These are phyloP conservation scores for Imleria badia DNA, from an alignment of 768 basidiomycete species.

Conservation along the genomic window DNA sequence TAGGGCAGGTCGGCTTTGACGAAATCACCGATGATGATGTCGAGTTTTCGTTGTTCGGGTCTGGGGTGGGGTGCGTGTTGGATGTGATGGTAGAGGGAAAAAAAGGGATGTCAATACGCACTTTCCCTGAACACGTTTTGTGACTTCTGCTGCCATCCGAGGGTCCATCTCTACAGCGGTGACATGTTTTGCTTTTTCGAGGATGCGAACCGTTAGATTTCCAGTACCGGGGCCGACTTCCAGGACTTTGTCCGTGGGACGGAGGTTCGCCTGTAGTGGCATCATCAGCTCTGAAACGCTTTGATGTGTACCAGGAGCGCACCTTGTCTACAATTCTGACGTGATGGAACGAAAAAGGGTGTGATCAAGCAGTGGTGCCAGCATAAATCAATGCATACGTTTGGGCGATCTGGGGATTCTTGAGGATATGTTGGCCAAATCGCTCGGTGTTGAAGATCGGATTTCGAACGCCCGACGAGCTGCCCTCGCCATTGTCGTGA, in stretches of 20 bases:
- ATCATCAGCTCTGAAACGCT: constrained; percentile 7
- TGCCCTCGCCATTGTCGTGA: constrained; percentile 39
- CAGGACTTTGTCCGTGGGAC: constrained; percentile 92
- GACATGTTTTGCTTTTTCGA: constrained; percentile 90
- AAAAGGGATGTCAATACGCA: constrained; percentile 47
- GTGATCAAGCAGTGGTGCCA: constrained; percentile 12
- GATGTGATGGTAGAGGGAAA: background rate
- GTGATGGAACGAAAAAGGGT: background rate
- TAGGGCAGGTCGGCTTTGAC: constrained; percentile 98
- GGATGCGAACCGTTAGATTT: constrained; percentile 90
- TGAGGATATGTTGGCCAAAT: constrained; percentile 97
- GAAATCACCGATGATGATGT: constrained; percentile 96
- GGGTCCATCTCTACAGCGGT: constrained; percentile 98
- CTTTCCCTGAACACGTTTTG: constrained; percentile 98
- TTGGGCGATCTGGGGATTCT: constrained; percentile 89
- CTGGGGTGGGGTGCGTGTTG: constrained; percentile 39
- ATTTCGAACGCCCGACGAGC: constrained; percentile 56
- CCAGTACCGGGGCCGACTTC: constrained; percentile 99
- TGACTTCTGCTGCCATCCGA: constrained; percentile 96
- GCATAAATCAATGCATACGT: constrained; percentile 53
- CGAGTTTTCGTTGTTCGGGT: constrained; percentile 92
- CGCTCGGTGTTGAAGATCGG: constrained; percentile 93
- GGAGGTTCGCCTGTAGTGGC: constrained; percentile 71
- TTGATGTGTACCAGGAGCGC: background rate
- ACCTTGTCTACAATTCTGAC: constrained; percentile 65